A percentile compares a stretch with the other conserved stretches of the same genome.
Evolutionary conservation across 352 stramenopile species (phyloP).

Genomic region (Globisporangium emineosum): DNA sequence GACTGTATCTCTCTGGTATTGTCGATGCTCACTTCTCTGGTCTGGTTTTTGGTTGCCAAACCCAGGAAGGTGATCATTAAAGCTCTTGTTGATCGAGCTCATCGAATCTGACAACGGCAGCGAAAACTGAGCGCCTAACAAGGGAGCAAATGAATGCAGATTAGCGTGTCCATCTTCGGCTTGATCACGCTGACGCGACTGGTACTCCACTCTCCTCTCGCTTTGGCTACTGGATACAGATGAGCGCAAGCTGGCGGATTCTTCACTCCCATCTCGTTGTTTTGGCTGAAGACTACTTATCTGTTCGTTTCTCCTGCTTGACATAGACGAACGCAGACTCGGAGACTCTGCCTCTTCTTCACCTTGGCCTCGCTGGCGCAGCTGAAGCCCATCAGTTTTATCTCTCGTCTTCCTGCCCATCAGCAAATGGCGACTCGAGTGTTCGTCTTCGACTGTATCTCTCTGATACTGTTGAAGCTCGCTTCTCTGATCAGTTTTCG

Average conservation of each 20-base stretch:
- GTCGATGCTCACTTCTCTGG: background rate
- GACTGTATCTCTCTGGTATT: background rate
- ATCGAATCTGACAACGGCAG: conserved; percentile 56
- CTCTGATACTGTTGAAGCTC: background rate
- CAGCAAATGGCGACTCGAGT: background rate
- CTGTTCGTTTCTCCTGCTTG: background rate
- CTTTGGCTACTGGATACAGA: background rate
- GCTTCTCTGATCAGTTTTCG: background rate
- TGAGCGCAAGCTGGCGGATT: background rate
- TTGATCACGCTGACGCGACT: background rate
- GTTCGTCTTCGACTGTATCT: background rate
- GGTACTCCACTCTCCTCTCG: background rate
- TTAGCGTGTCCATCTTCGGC: background rate
- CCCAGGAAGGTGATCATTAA: conserved; percentile 20
- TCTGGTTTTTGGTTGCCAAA: conserved; percentile 12
- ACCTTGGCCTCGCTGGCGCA: background rate
- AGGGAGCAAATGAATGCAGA: conserved; percentile 11
- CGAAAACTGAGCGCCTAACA: conserved; percentile 42
- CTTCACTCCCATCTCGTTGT: background rate
- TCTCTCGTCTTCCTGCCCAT: background rate
- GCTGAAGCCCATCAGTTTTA: background rate
- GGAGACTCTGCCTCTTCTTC: background rate
- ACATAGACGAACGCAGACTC: background rate
- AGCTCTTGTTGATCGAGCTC: conserved; percentile 55
- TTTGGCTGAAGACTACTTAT: background rate